Percentiles rank a stretch among this genome's conserved stretches.
phyloP scores from a whole-genome alignment of 139 green algal genomes.

The Chloropicon primus region DNA sequence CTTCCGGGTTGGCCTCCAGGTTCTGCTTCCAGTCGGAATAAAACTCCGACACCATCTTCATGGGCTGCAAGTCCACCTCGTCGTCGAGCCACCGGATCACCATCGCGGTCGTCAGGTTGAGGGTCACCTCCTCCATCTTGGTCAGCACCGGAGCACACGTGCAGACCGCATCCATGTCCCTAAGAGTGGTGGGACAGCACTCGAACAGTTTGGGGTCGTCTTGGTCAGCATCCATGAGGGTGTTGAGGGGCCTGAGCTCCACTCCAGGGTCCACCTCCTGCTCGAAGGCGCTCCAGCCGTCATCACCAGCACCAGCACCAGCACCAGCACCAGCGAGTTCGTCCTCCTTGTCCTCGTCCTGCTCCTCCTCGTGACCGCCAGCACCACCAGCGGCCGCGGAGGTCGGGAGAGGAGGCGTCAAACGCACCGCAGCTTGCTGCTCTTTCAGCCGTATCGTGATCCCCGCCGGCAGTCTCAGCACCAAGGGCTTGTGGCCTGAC shows the following conservation, averaged over 20 bases:
- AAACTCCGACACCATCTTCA: neutral
- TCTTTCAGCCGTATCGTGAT: too few relatives aligned
- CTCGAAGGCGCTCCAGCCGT: neutral
- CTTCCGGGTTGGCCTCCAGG: neutral
- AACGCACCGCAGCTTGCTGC: too few relatives aligned
- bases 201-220: neutral
- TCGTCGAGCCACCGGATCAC: neutral
- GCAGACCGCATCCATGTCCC: neutral
- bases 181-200: neutral
- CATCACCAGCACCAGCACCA: neutral
- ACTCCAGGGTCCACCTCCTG: neutral
- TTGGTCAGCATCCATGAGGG: neutral
- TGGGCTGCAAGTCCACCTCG: neutral
- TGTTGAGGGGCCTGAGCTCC: neutral
- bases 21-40: neutral
- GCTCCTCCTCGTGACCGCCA: neutral
- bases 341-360: neutral
- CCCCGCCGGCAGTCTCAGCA: too few relatives aligned
- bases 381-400: too few relatives aligned
- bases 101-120: neutral
- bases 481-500: neutral
- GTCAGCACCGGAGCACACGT: neutral
- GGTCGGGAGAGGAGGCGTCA: too few relatives aligned
- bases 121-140: neutral
- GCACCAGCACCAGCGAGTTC: neutral